phyloP scores from a whole-genome alignment of 2,329 filamentous ascomycete species.

The Lachnellula arida region DNA sequence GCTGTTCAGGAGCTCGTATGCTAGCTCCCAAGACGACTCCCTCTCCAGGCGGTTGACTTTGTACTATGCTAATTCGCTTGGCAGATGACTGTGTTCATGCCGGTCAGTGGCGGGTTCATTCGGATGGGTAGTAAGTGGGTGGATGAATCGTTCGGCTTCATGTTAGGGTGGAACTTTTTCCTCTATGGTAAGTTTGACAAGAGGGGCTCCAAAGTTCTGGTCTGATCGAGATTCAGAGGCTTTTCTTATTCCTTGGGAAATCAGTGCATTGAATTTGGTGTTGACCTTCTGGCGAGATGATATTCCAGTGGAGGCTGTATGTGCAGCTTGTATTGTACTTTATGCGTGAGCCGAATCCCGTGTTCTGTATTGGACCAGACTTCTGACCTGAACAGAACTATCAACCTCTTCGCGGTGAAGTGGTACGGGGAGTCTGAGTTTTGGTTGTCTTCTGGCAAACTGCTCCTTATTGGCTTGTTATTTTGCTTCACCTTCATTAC shows the following conservation, averaged over 20 bases:
- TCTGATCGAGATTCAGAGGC: constrained; percentile 12
- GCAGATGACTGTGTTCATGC: constrained; percentile 50
- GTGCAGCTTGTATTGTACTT: constrained; percentile 35
- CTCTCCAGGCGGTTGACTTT: no score
- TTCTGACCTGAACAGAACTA: constrained; percentile 34
- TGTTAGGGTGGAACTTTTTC: constrained; percentile 56
- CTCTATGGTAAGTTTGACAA: constrained; percentile 42
- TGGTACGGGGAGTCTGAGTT: constrained; percentile 71
- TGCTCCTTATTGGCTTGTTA: constrained; percentile 43
- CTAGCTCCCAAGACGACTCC: no score
- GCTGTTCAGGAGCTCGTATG: no score
- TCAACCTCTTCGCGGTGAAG: constrained; percentile 63
- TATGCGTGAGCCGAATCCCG: constrained; percentile 42
- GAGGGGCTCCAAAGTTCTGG: not conserved
- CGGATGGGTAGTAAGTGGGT: constrained; percentile 50
- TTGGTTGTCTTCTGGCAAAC: constrained; percentile 44
- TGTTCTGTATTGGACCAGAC: not conserved
- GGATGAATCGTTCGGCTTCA: constrained; percentile 50
- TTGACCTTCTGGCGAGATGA: constrained; percentile 42
- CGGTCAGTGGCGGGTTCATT: constrained; percentile 48
- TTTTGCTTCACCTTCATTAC: constrained; percentile 68
- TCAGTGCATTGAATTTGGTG: constrained; percentile 38
- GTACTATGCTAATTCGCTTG: no score
- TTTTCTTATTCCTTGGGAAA: constrained; percentile 32
- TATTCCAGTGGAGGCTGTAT: constrained; percentile 35